Evolutionary conservation across 768 basidiomycete species (phyloP).

Genomic region (Psilocybe subaeruginosa): DNA sequence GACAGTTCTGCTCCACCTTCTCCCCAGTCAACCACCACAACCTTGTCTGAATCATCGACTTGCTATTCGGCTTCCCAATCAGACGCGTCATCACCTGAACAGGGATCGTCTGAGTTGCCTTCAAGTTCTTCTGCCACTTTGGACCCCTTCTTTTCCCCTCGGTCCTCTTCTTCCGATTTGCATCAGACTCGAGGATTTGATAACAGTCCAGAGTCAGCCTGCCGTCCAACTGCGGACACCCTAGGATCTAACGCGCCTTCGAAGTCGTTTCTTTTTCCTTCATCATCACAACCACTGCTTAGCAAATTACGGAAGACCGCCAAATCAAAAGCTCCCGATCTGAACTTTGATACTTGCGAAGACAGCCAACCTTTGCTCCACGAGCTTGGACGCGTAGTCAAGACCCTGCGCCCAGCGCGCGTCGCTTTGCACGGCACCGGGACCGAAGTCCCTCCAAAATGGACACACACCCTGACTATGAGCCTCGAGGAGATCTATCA

Average conservation of each 20-base stretch:
- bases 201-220: conserved; percentile 1
- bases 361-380: conserved; percentile 18
- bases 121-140: conserved; percentile 11
- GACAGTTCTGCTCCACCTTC: conserved; percentile 6
- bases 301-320: conserved; percentile 29
- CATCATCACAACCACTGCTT: conserved; percentile 18
- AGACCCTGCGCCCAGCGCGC: conserved; percentile 24
- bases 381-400: conserved; percentile 18
- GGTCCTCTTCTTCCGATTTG: conserved; percentile 14
- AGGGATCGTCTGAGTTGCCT: conserved; percentile 10
- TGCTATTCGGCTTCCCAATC: conserved; percentile 15
- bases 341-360: conserved; percentile 15
- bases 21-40: conserved; percentile 15
- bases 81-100: conserved; percentile 9
- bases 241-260: not conserved
- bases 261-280: conserved; percentile 7
- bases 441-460: conserved; percentile 33
- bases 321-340: conserved; percentile 15
- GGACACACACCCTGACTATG: conserved; percentile 52
- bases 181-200: conserved; percentile 11
- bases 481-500: conserved; percentile 60
- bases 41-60: not conserved
- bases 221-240: conserved; percentile 12
- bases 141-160: conserved; percentile 11
- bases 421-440: conserved; percentile 23